A percentile compares a stretch with the other conserved stretches of the same genome.
These are phyloP conservation scores for Ustilago sp. DNA, from an alignment of 1,284 basidiomycete species.

Conservation along the genomic window DNA sequence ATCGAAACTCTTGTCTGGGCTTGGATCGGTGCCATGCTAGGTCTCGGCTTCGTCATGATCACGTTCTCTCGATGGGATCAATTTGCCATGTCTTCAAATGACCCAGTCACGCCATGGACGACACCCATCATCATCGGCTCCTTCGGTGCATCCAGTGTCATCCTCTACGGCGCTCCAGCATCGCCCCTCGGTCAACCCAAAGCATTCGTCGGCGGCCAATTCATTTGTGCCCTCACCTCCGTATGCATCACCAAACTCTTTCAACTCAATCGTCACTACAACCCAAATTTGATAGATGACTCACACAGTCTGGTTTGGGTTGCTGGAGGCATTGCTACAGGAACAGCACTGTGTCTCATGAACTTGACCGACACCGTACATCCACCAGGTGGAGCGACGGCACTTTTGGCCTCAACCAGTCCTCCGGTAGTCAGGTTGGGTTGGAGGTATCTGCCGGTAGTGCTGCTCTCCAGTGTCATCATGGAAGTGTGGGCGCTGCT, in stretches of 20 bases:
- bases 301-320: constrained; percentile 52
- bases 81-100: constrained; percentile 45
- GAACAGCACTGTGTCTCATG: constrained; percentile 48
- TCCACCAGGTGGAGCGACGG: constrained; percentile 55
- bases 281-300: constrained; percentile 42
- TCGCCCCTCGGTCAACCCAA: constrained; percentile 52
- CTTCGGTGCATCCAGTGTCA: constrained; percentile 55
- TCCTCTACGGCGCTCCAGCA: constrained; percentile 54
- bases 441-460: constrained; percentile 49
- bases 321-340: constrained; percentile 44
- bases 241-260: constrained; percentile 58
- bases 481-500: constrained; percentile 53
- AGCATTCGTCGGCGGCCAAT: constrained; percentile 50
- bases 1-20: constrained; percentile 55
- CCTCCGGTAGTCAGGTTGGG: constrained; percentile 44
- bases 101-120: constrained; percentile 43
- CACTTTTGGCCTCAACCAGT: constrained; percentile 44
- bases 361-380: constrained; percentile 53
- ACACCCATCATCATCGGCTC: constrained; percentile 56
- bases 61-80: constrained; percentile 48
- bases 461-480: constrained; percentile 45
- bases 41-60: constrained; percentile 50
- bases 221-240: constrained; percentile 43
- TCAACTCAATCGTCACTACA: constrained; percentile 44
- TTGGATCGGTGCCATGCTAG: constrained; percentile 51